Base-by-base conservation (phyloP, 306 rosid genomes). In the Citrullus mucosospermus region DNA sequence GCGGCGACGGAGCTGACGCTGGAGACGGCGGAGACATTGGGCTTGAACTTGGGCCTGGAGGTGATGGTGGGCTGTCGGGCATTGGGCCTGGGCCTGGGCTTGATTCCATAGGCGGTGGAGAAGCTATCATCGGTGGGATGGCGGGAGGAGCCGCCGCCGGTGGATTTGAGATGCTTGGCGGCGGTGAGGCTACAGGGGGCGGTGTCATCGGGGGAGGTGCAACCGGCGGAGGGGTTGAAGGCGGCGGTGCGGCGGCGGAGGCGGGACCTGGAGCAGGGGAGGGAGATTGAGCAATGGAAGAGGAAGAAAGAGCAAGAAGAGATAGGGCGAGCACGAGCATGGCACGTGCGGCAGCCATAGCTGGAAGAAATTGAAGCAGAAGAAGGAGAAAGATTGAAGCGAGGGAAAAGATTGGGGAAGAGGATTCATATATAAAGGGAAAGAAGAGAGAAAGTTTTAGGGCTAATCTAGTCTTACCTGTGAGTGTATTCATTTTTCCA, bases 211-310 rank as follows among this genome's bases (percentile, higher is more conserved):
- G 20, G 6, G 77, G 43, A 5, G 25, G 4, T 55, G 59, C 59
- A 6, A 55, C 11, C 0, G 48, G 77, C 14, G 34, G 17, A 0
- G 34, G 34, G 15, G 25, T 76, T 57, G 56, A 18, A 8, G 80
- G 80, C 4, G 58, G 80, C 4, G 80, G 39, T 6, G 79, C 71
- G 38, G 44, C 20, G 70, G 73, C 8, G 38, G 79, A 6, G 22
- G 57, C 57, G 20, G 80, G n/a, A 22, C 50, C 10, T 16, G 80
- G 80, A 44, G 80, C 56, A 30, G 80, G 71, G n/a, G 80, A 41
- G 34, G 80, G 80, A 77, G 73, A 38, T 77, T 77, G 80, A 46
- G 80, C 80, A 77, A 77, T 77, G 80, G 80, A 9, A 59, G 80
- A 60, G 51, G 53, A 32, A 9, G 18, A 12, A 1, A 77, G 41